Percentiles rank a stretch among this genome's conserved stretches.
Conservation (phyloP, 768 basidiomycete genomes). For the Cubamyces lactineus region DNA sequence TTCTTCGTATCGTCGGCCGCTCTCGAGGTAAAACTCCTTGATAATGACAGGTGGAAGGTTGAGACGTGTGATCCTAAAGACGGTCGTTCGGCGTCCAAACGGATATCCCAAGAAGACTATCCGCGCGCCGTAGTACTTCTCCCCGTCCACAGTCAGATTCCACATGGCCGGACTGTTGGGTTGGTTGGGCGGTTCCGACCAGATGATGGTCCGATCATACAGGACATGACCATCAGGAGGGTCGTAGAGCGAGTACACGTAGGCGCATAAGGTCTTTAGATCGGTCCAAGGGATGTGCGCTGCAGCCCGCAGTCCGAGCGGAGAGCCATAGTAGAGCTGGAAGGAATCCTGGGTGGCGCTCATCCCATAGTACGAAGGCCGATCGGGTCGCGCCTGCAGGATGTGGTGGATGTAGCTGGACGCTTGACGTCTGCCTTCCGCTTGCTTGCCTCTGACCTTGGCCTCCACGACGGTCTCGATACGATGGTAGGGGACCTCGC, state of each 20-base stretch:
- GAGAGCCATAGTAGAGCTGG: conserved; percentile 6
- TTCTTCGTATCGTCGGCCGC: conserved; percentile 46
- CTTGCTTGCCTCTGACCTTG: neutral
- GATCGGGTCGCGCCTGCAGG: conserved; percentile 8
- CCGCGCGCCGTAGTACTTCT: too few species aligned
- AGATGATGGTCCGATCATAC: conserved; percentile 1
- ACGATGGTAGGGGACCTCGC: neutral
- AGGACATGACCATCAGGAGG: conserved; percentile 7
- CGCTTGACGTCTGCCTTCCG: neutral
- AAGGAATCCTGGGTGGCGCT: neutral
- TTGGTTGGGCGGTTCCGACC: neutral
- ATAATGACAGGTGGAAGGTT: neutral
- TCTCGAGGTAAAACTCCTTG: conserved; percentile 1
- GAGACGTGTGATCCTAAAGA: neutral
- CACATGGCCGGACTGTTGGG: too few species aligned
- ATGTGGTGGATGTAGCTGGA: neutral
- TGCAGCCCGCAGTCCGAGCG: neutral
- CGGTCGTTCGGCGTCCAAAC: conserved; percentile 4
- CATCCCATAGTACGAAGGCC: neutral
- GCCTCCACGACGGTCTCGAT: neutral
- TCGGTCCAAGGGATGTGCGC: neutral
- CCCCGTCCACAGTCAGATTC: too few species aligned
- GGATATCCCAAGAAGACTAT: neutral
- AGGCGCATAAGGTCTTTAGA: neutral
- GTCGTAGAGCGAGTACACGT: conserved; percentile 6